Percentiles rank a stretch among this genome's conserved stretches.
These are phyloP conservation scores for Uromyces viciae-fabae DNA, from an alignment of 1,284 basidiomycete species.

Conservation along the genomic window DNA sequence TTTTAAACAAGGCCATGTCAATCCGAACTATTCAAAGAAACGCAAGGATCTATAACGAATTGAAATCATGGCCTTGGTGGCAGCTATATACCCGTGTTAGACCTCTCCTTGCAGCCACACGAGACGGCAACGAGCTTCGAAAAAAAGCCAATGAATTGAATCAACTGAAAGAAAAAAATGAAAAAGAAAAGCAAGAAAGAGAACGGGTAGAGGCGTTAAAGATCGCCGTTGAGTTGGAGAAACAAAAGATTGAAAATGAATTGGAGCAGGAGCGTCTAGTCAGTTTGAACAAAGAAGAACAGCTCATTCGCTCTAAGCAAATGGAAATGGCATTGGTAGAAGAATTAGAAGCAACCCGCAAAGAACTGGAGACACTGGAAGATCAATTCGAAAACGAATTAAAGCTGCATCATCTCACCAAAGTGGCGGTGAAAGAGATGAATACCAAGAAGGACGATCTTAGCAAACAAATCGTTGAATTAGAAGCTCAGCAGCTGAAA, in stretches of 20 bases:
- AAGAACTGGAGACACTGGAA: conserved; percentile 77
- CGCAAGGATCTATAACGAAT: conserved; percentile 80
- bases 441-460: conserved; percentile 46
- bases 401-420: conserved; percentile 55
- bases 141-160: conserved; percentile 81
- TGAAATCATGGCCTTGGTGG: conserved; percentile 99
- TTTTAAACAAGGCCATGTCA: conserved; percentile 85
- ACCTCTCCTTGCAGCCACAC: conserved; percentile 84
- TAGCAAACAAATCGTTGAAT: conserved; percentile 47
- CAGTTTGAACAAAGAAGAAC: conserved; percentile 74
- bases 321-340: conserved; percentile 79
- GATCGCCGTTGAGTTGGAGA: conserved; percentile 74
- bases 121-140: conserved; percentile 85
- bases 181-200: conserved; percentile 75
- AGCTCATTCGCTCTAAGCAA: conserved; percentile 80
- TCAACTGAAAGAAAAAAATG: conserved; percentile 75
- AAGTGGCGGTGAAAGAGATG: conserved; percentile 55
- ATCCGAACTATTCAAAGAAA: conserved; percentile 90
- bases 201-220: conserved; percentile 72
- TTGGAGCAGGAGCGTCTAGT: conserved; percentile 77
- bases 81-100: conserved; percentile 89
- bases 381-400: conserved; percentile 78
- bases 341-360: conserved; percentile 61
- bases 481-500: conserved; percentile 46
- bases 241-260: conserved; percentile 72